Base-by-base conservation (phyloP, 2,329 filamentous ascomycete genomes). In the Diaporthe sp. region DNA sequence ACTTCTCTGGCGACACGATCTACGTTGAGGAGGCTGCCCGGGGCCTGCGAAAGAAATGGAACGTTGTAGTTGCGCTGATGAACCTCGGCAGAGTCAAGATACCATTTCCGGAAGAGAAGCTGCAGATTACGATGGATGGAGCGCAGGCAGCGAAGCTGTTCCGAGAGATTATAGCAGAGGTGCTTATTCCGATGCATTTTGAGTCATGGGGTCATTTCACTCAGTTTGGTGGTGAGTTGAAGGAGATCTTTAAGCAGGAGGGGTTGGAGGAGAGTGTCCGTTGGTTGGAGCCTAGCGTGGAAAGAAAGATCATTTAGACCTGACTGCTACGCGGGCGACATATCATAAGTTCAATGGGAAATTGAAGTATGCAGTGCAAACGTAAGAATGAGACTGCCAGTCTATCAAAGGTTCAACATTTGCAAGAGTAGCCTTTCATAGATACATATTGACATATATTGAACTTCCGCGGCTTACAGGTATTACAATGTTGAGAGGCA, bases 1-100 rank as follows among this genome's bases (percentile, higher is more conserved):
- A 85, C 75, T 86, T 88, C 77, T 83, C 86, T 0, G 86, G 87
- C 0, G 87, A 88, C 73, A 89, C 86, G 0, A 82, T 88, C 5
- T 87, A 88, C 72, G 77, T 86, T 0, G 79, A 83, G 2, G 85
- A 87, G 75, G 79, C 86, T 6, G 72, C 77, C 1, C 59, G 75
- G 9, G 58, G 58, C 13, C 84, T 87, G 47, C 72, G 78, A 0
- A 79, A 83, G 1, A 75, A 73, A 53, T 87, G 78, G 69, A 82
- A 86, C 68, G 75, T 87, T 13, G 76, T 77, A 6, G 81, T 81
- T 12, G 84, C 85, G 0, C 70, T 87, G 6, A 77, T 87, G 75
- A 87, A 87, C 68, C 73, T 86, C 7, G 85, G 85, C 0, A 80
- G 79, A 22, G 84, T 82, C 0, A 72, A 76, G 8, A 81, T 75